Conservation (phyloP, 176 grass and related monocot species). For the Carex cristatella region DNA sequence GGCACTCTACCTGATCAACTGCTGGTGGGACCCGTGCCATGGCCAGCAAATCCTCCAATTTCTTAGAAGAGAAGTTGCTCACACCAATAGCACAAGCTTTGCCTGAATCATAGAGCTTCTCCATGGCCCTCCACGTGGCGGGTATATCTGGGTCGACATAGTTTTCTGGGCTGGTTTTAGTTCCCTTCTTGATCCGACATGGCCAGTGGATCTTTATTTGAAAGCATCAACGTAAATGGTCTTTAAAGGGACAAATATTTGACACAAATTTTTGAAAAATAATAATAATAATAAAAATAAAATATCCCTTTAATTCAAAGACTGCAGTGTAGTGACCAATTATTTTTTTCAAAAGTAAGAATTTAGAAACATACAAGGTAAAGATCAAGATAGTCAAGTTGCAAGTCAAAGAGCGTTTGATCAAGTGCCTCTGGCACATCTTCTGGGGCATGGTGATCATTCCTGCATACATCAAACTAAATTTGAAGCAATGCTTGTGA, state of each 20-base stretch:
- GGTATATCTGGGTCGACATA: conserved; percentile 31
- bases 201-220: conserved; percentile 37
- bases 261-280: no score
- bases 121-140: conserved; percentile 51
- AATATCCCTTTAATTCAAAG: not conserved
- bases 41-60: conserved; percentile 37
- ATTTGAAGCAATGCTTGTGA: not conserved
- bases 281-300: no score
- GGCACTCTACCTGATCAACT: conserved; percentile 55
- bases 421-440: conserved; percentile 61
- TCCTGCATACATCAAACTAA: conserved; percentile 34
- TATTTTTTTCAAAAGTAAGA: not conserved
- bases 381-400: conserved; percentile 87
- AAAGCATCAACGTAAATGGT: not conserved
- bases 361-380: conserved; percentile 56
- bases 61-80: conserved; percentile 50
- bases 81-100: conserved; percentile 50
- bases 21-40: conserved; percentile 40
- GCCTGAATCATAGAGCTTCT: conserved; percentile 35
- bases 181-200: conserved; percentile 34
- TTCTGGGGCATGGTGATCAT: conserved; percentile 54
- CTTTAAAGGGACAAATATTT: conserved; percentile 5
- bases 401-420: conserved; percentile 51
- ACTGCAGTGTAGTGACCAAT: not conserved
- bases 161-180: conserved; percentile 26